phyloP scores from a whole-genome alignment of 768 basidiomycete genomes.

The Suillus decipiens region DNA sequence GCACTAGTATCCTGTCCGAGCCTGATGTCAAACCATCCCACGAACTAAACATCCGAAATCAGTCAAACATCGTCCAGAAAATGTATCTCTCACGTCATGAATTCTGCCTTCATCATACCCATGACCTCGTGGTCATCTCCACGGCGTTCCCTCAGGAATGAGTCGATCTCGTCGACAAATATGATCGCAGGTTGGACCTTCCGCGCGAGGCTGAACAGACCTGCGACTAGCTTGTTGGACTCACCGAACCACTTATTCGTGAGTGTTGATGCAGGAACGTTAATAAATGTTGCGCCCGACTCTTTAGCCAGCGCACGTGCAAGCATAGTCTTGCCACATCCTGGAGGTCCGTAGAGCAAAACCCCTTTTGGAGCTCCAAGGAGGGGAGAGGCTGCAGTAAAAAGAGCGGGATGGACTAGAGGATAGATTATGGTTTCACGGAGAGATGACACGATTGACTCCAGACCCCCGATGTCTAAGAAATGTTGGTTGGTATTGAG shows the following conservation, averaged over 20 bases:
- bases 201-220: constrained; percentile 88
- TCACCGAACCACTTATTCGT: constrained; percentile 88
- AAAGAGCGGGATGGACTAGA: constrained; percentile 86
- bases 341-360: constrained; percentile 93
- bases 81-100: constrained; percentile 71
- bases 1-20: constrained; percentile 80
- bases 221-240: constrained; percentile 93
- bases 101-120: constrained; percentile 97
- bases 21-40: constrained; percentile 94
- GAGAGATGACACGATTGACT: constrained; percentile 84
- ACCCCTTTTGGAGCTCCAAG: constrained; percentile 95
- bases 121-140: constrained; percentile 95
- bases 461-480: constrained; percentile 89
- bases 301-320: constrained; percentile 98
- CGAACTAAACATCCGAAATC: constrained; percentile 46
- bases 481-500: neutral
- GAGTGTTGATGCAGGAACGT: constrained; percentile 72
- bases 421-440: constrained; percentile 97
- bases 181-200: constrained; percentile 96
- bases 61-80: constrained; percentile 11
- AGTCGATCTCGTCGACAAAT: constrained; percentile 99
- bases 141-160: constrained; percentile 85
- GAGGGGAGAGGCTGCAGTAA: constrained; percentile 77
- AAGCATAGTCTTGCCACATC: constrained; percentile 99
- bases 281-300: constrained; percentile 96